Conservation (phyloP, 176 grass and related monocot genomes). For the Zoysia pacifica region DNA sequence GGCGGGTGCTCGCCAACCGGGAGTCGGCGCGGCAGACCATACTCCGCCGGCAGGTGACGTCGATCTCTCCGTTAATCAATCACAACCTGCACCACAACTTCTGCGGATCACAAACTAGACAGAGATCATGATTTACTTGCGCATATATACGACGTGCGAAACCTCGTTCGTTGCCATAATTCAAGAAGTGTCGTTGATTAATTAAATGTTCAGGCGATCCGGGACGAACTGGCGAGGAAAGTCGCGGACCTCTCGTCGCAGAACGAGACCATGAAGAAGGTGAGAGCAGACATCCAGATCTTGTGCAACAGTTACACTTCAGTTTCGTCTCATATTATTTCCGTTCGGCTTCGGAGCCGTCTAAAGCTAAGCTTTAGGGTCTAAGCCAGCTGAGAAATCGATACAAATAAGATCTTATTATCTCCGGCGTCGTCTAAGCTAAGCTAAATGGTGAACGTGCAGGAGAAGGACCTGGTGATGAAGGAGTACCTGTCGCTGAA, state of each 20-base stretch:
- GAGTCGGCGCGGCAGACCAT: slow-evolving; percentile 76
- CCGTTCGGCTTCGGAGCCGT: neutral
- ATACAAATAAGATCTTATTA: too few relatives aligned
- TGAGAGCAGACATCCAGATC: slow-evolving; percentile 11
- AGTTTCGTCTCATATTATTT: neutral
- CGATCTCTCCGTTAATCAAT: neutral
- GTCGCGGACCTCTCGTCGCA: slow-evolving; percentile 53
- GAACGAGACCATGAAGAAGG: slow-evolving; percentile 68
- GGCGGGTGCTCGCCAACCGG: slow-evolving; percentile 76
- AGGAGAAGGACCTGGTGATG: slow-evolving; percentile 63
- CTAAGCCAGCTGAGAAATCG: too few relatives aligned
- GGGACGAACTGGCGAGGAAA: slow-evolving; percentile 60
- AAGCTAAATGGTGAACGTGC: neutral
- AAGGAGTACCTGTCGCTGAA: slow-evolving; percentile 55
- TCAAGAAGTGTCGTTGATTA: neutral
- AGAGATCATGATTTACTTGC: too few relatives aligned
- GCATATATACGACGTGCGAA: too few relatives aligned
- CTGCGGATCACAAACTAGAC: neutral
- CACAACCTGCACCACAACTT: neutral
- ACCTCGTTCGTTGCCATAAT: neutral
- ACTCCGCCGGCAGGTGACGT: slow-evolving; percentile 60
- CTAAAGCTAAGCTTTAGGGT: too few relatives aligned
- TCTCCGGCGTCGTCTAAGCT: too few relatives aligned
- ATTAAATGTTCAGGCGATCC: slow-evolving; percentile 42
- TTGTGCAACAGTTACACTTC: neutral